phyloP scores from a whole-genome alignment of 2,329 filamentous ascomycete genomes.

The Blumeria graminis region DNA sequence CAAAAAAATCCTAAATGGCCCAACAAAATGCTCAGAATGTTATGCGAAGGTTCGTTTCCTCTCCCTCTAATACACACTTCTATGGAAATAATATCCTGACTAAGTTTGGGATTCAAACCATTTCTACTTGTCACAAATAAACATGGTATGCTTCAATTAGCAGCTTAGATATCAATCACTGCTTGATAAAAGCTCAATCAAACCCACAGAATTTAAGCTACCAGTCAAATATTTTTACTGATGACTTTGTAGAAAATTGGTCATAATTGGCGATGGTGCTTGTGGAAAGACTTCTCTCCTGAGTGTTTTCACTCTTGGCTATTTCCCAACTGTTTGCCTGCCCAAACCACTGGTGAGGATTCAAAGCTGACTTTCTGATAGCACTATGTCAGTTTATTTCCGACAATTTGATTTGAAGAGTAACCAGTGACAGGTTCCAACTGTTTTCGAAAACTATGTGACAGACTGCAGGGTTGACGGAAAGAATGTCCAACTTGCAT shows the following conservation, averaged over 20 bases:
- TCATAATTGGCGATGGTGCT: conserved; percentile 91
- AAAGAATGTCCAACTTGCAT: conserved; percentile 88
- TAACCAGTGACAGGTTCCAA: conserved; percentile 44
- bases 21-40: conserved; percentile 18
- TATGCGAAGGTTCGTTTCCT: conserved; percentile 19
- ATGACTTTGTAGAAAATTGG: conserved; percentile 46
- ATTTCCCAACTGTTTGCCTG: conserved; percentile 72
- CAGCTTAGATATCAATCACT: too few species aligned
- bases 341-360: not conserved
- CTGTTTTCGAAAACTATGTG: conserved; percentile 98
- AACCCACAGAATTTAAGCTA: too few species aligned
- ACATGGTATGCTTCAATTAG: too few species aligned
- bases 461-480: conserved; percentile 96
- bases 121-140: too few species aligned
- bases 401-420: conserved; percentile 20
- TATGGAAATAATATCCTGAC: too few species aligned
- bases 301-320: conserved; percentile 92
- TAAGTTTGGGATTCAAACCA: too few species aligned
- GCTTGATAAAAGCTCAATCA: too few species aligned
- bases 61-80: too few species aligned
- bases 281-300: conserved; percentile 95
- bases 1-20: conserved; percentile 10
- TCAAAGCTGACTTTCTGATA: conserved; percentile 14
- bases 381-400: conserved; percentile 22
- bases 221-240: not conserved